Evolutionary conservation across 2,329 filamentous ascomycete genomes (phyloP), one percentile per base, ranked within the genome.

Genomic region (Colletotrichum sp.): DNA sequence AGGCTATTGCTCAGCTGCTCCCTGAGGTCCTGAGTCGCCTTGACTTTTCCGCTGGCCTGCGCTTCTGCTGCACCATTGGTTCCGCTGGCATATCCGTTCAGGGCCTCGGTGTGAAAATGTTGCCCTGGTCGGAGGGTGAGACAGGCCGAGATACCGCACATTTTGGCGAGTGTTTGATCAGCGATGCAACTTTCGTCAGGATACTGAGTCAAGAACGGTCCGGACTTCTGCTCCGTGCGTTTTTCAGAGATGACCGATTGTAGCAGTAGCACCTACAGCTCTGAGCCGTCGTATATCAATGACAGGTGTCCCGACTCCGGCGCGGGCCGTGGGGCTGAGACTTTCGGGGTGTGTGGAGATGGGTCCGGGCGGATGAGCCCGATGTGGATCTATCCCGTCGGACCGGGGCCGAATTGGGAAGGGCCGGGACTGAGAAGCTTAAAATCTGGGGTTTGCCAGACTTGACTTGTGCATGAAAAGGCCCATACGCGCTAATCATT

Each of bases 1-100:
- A 82, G 71, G 38, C 78, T 78, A 13, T 71, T 70, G 43, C 78
- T 58, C 12, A 83, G 71, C 43, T 78, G 69, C 10, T 52, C 55
- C 18, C 13, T 32, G 9, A 73, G 43, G 8, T 34, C 55, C 30
- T 64, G 10, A 18, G 30, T n/a, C 13, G 10, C 6, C 56, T 43
- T 18, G 3, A 13, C 2, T 5, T 71, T 3, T 7, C 30, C 15
- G 65, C 28, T 67, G 52, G 8, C 10, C n/a, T 66, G 24, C 1
- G 7, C 18, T 8, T 38, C 48, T 8, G 9, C 12, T 2, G 8
- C 6, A 4, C 8, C 13, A 13, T 21, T 24, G 12, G 28, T 32
- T 2, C 28, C 64, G 21, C n/a, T 62, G 5, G 70, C 70, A 15
- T 71, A 72, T 8, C 36, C 55, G n/a, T 72, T 72, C 9, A 72